Conservation (phyloP, 139 green algal genomes). For the Ostreobium quekettii region DNA sequence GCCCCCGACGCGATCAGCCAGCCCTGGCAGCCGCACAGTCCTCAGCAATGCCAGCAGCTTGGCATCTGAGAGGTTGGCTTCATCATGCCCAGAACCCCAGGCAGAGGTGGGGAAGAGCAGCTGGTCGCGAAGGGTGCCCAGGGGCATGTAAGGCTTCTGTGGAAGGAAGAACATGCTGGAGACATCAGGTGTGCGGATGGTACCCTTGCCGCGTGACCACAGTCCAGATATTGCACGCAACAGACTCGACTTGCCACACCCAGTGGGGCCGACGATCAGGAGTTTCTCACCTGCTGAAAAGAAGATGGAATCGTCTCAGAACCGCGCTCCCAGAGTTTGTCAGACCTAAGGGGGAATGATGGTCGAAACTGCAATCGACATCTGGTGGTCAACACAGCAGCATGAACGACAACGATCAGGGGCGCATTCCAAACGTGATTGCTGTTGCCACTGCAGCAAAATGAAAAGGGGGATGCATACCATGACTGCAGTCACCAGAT, state of each 20-base stretch:
- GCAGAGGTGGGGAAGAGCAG: conserved; percentile 65
- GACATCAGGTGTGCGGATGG: conserved; percentile 30
- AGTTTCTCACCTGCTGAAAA: conserved; percentile 58
- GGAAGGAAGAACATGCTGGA: conserved; percentile 74
- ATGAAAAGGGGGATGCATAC: too few relatives aligned
- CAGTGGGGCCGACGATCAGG: conserved; percentile 79
- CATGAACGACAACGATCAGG: too few relatives aligned
- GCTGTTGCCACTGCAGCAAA: too few relatives aligned
- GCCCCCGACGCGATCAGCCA: conserved; percentile 34
- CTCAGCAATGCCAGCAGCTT: conserved; percentile 41
- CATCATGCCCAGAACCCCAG: too few relatives aligned
- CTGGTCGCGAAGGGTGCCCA: conserved; percentile 73
- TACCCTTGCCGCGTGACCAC: conserved; percentile 65
- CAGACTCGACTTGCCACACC: conserved; percentile 81
- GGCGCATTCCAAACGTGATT: too few relatives aligned
- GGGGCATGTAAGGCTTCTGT: conserved; percentile 85
- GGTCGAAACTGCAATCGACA: too few relatives aligned
- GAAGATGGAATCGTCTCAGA: too few relatives aligned
- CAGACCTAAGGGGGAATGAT: too few relatives aligned
- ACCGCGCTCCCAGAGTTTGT: too few relatives aligned
- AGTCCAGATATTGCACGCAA: conserved; percentile 79
- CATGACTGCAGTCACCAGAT: too few relatives aligned
- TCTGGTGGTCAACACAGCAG: too few relatives aligned
- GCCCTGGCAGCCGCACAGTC: conserved; percentile 26
- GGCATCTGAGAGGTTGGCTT: conserved; percentile 27